Conservation (phyloP, 768 basidiomycete genomes). For the Pleurotus salmoneostramineus region DNA sequence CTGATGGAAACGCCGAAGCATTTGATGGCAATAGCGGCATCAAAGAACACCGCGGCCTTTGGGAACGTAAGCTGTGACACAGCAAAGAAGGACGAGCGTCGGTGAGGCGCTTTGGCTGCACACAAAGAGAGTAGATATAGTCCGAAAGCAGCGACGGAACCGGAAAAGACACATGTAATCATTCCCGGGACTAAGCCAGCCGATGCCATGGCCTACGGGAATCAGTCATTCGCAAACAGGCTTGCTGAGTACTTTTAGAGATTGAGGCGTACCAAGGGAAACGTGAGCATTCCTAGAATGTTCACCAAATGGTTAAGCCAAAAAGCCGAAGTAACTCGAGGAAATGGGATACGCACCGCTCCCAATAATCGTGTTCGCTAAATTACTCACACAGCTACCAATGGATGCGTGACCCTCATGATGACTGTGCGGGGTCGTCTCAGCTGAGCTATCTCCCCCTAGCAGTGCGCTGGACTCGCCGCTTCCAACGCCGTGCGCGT, state of each 20-base stretch:
- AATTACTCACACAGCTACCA: constrained; percentile 68
- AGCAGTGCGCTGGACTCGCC: constrained; percentile 63
- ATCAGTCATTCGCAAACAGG: not conserved
- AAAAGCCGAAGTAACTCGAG: not conserved
- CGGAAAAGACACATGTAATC: constrained; percentile 82
- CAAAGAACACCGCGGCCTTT: constrained; percentile 82
- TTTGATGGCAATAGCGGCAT: constrained; percentile 91
- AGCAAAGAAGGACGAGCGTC: constrained; percentile 80
- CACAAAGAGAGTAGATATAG: constrained; percentile 85
- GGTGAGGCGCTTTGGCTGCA: constrained; percentile 70
- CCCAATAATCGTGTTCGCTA: constrained; percentile 89
- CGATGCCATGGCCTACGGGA: constrained; percentile 80
- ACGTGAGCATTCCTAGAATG: constrained; percentile 79
- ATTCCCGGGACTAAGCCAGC: constrained; percentile 89
- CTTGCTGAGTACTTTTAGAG: not conserved
- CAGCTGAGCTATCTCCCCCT: constrained; percentile 31
- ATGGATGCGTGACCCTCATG: constrained; percentile 68
- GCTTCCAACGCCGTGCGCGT: constrained; percentile 16
- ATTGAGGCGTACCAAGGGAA: constrained; percentile 60
- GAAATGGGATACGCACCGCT: constrained; percentile 53
- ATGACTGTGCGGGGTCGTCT: constrained; percentile 11
- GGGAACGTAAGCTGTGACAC: constrained; percentile 88
- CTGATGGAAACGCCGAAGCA: constrained; percentile 97
- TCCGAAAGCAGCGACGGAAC: constrained; percentile 73
- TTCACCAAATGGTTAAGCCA: not conserved